Evolutionary conservation across 176 grass and related monocot species (phyloP), one percentile per base, ranked within the genome.

Genomic region (Avena sativa): DNA sequence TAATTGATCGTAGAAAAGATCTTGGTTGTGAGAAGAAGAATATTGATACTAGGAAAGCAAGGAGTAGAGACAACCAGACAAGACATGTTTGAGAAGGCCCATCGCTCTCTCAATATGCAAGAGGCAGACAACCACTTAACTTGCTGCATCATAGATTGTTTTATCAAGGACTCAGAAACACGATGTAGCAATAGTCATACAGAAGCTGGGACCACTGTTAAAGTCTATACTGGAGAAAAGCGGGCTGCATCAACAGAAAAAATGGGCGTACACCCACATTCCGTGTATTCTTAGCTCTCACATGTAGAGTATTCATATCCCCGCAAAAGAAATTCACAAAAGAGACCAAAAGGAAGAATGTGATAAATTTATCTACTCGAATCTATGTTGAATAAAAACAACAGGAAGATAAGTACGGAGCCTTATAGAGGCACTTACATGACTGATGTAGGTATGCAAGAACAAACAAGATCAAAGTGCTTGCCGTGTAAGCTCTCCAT

Each of bases 101-200:
- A 74, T 83, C 74, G 11, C 52, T 74, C 12, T 86, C 44, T 78
- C 64, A 78, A 13, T 74, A 17, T 62, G 49, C 74, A 47, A 30
- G 73, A 90, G 23, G 84, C 21, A 67, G 67, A 74, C 85, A 87
- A 12, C 57, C 80, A 84, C 85, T 79, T 21, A 83, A 71, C 84
- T 53, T 86, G 72, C 69, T 86, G 52, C 62, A 78, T 44, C 58
- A 62, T 68, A 14, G 38, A 82, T 49, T 48, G 38, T 40, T 82
- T 14, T 76, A 68, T 86, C 43, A 72, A 82, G 28, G 72, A 78
- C 51, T 15, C 17, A 72, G 77, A 82, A 80, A 63, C 79, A 52
- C 55, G 63, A 78, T 82, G 78, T 61, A 71, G 62, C 72, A 78
- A 83, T 68, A 69, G 30, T 25, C 16, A 79, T 20, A 79, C 14